Evolutionary conservation across 1,284 basidiomycete genomes (phyloP), one percentile per base, ranked within the genome.

Genomic region (Ceratobasidium sp.): DNA sequence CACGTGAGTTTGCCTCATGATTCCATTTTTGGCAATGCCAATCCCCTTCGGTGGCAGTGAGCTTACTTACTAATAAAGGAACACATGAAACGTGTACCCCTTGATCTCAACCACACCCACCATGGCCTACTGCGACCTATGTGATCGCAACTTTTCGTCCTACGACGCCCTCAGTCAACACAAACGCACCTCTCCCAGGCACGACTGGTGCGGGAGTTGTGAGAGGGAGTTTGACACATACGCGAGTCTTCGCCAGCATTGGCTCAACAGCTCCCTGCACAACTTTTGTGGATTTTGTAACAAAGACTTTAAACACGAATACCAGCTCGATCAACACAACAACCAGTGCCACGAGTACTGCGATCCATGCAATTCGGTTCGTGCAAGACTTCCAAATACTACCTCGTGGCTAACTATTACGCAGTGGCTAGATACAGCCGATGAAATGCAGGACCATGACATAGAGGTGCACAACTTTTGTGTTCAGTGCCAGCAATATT

Each of bases 281-380:
- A 78, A 79, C 22, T 88, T 84, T 69, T 88, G 87, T 79, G 82
- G 83, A 74, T 54, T 79, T 14, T 89, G 88, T 78, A 64, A 84
- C 51, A 69, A 73, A 6, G 81, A 85, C 62, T 84, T 84, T 51
- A 46, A 76, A 6, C 73, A 79, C 68, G 31, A 79, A 0, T 59
- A 78, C 9, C 58, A 72, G 8, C 68, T 75, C 37, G 1, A 58
- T 11, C 59, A 74, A 0, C 75, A 76, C 58, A 34, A 76, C 14
- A 1, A 43, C 3, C 41, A 66, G 6, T 27, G 27, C 4, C 75
- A 76, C 58, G 74, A 14, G 7, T 41, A 24, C 22, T 77, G 74
- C 56, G 19, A 49, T 8, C 13, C 14, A 34, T 75, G 71, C 46
- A 8, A 43, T 11, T 24, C 41, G 19, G 65, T 68, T 22, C 6